Conservation (phyloP, 2,329 filamentous ascomycete species). For the Elsinoe australis region DNA sequence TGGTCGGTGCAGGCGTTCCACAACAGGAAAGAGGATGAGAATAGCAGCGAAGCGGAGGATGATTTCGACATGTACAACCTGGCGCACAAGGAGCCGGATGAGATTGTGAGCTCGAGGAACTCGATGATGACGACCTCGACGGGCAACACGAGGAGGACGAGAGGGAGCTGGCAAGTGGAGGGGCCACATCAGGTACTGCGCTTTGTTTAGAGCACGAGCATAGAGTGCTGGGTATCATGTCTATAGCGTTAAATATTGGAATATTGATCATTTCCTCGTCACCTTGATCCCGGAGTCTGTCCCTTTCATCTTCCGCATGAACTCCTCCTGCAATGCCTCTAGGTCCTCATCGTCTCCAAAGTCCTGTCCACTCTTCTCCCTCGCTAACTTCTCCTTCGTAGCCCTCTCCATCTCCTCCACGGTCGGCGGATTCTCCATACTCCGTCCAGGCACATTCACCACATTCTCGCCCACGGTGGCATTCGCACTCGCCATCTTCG, state of each 20-base stretch:
- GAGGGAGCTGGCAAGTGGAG: constrained; percentile 11
- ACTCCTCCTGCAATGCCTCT: constrained; percentile 34
- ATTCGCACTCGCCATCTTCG: constrained; percentile 35
- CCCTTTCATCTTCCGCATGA: constrained; percentile 20
- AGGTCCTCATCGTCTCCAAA: constrained; percentile 31
- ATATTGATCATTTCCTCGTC: constrained; percentile 47
- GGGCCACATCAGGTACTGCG: constrained; percentile 6
- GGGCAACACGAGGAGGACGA: background rate
- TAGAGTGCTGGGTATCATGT: constrained; percentile 10
- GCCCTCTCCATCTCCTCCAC: constrained; percentile 21
- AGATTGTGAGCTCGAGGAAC: constrained; percentile 1
- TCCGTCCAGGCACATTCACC: constrained; percentile 19
- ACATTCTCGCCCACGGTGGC: constrained; percentile 22
- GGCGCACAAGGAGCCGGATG: constrained; percentile 5
- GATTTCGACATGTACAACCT: constrained; percentile 6
- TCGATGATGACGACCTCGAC: constrained; percentile 8
- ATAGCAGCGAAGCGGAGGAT: background rate
- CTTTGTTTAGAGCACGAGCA: background rate
- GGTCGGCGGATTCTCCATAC: constrained; percentile 12
- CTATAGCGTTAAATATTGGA: constrained; percentile 2
- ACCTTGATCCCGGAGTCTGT: constrained; percentile 62
- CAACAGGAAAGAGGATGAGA: background rate
- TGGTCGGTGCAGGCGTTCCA: constrained; percentile 5
- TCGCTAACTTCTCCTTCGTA: constrained; percentile 20
- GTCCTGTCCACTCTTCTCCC: background rate